Conservation (phyloP, 306 rosid genomes). For the Luffa acutangula region DNA sequence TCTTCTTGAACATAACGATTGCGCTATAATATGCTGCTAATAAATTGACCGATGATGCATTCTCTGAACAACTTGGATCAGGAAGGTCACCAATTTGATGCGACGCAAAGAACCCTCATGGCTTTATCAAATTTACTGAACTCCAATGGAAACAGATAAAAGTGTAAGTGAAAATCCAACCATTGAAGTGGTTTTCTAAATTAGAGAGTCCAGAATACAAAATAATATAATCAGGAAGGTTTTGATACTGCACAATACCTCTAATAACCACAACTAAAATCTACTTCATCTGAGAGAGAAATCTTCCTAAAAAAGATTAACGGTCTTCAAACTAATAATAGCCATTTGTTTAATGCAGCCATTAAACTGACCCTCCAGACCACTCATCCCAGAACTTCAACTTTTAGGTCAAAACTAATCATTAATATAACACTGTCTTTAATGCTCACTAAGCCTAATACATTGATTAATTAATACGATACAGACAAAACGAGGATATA, state of each 20-base stretch:
- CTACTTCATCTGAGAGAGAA: neutral
- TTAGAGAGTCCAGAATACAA: neutral
- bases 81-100: neutral
- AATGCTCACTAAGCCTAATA: neutral
- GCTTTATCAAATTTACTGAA: neutral
- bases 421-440: neutral
- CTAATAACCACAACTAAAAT: neutral
- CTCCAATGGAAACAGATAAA: neutral
- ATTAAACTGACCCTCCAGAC: neutral
- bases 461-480: neutral
- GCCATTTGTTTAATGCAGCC: neutral
- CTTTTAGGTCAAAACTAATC: neutral
- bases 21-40: neutral
- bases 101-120: neutral
- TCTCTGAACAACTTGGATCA: neutral
- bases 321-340: neutral
- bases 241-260: neutral
- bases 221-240: neutral
- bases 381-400: neutral
- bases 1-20: neutral
- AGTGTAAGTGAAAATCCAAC: neutral
- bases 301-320: neutral
- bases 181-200: neutral
- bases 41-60: neutral
- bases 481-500: neutral